These are phyloP conservation scores for Acanthamoeba quina DNA, from an alignment of 208 protist genomes.

Conservation along the genomic window DNA sequence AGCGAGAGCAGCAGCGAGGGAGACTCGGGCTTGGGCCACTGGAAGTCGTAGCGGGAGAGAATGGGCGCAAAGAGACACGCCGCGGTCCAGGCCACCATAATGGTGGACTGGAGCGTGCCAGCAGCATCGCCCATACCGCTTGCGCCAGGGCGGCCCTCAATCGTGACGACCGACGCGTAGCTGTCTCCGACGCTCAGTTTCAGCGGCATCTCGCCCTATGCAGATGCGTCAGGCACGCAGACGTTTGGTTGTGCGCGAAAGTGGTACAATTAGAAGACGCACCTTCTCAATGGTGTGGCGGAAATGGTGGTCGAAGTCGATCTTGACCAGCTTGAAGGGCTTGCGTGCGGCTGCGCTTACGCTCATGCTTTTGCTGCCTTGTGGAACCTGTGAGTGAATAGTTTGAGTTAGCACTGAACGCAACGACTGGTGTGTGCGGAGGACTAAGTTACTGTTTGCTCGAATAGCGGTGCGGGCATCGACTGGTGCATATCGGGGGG, in stretches of 20 bases:
- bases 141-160: background rate
- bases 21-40: slow-evolving; percentile 43
- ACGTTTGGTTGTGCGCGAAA: background rate
- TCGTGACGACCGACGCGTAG: slow-evolving; percentile 28
- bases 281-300: slow-evolving; percentile 49
- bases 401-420: background rate
- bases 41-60: slow-evolving; percentile 51
- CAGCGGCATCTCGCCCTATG: slow-evolving; percentile 19
- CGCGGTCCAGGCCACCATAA: slow-evolving; percentile 25
- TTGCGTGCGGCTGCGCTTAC: background rate
- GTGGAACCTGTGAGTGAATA: background rate
- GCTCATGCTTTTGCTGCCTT: background rate
- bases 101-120: slow-evolving; percentile 46
- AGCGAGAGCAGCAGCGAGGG: slow-evolving; percentile 51
- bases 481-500: background rate
- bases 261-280: background rate
- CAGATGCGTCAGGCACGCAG: background rate
- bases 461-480: background rate
- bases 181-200: slow-evolving; percentile 21
- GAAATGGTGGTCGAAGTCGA: slow-evolving; percentile 55
- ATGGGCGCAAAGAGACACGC: slow-evolving; percentile 54
- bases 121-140: slow-evolving; percentile 16
- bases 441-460: background rate
- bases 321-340: slow-evolving; percentile 17
- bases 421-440: background rate